Conservation (phyloP, 495 filamentous ascomycete genomes). For the Podospora didyma region DNA sequence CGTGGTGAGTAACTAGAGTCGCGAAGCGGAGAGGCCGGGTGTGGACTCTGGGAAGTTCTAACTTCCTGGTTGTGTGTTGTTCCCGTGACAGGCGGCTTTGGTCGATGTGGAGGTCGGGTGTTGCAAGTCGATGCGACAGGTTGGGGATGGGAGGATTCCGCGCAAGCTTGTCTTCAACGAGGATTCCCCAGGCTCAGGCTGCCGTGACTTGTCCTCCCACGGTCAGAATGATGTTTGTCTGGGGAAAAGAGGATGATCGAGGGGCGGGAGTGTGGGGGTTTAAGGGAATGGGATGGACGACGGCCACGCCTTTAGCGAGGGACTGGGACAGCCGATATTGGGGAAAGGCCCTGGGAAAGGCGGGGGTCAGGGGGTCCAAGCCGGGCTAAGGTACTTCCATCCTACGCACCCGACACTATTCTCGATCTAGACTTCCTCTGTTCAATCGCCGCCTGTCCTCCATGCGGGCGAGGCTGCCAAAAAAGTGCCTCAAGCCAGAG, state of each 20-base stretch:
- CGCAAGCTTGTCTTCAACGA: slow-evolving; percentile 5
- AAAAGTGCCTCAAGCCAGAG: no score
- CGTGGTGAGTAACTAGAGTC: not conserved
- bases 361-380: no score
- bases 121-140: not conserved
- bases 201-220: slow-evolving; percentile 15
- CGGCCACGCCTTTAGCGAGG: slow-evolving; percentile 4
- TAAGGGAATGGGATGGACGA: slow-evolving; percentile 16
- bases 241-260: slow-evolving; percentile 20
- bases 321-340: no score
- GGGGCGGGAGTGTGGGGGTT: slow-evolving; percentile 33
- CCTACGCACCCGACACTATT: no score
- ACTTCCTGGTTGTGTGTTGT: not conserved
- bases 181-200: slow-evolving; percentile 11
- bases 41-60: not conserved
- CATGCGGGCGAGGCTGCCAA: no score
- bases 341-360: no score
- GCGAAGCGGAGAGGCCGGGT: not conserved
- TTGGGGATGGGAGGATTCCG: not conserved
- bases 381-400: no score
- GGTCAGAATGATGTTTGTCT: slow-evolving; percentile 22
- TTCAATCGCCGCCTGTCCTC: no score
- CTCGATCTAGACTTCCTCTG: no score
- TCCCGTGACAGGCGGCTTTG: not conserved
- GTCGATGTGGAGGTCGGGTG: slow-evolving; percentile 5